Conservation (phyloP, 75 land plant species). For the Pseudotsuga menziesii region DNA sequence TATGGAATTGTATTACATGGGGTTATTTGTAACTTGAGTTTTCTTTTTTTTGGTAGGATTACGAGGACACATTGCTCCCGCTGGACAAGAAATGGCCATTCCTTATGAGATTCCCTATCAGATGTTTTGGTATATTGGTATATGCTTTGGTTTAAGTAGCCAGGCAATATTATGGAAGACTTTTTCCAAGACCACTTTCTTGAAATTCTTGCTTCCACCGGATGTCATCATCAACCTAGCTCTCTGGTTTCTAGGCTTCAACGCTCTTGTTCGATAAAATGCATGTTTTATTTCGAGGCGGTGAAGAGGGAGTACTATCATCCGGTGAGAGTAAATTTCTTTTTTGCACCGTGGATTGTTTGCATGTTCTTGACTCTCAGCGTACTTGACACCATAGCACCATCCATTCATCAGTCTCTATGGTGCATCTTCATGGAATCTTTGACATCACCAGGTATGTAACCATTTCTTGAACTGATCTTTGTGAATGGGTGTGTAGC, state of each 20-base stretch:
- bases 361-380: slow-evolving; percentile 79
- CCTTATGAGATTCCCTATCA: slow-evolving; percentile 87
- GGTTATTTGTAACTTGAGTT: no score
- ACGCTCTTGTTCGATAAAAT: slow-evolving; percentile 45
- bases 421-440: slow-evolving; percentile 78
- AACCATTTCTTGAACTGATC: no score
- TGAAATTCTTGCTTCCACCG: slow-evolving; percentile 47
- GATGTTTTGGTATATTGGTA: slow-evolving; percentile 78
- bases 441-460: no score
- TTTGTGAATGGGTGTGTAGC: no score
- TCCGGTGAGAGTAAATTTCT: slow-evolving; percentile 88
- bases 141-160: slow-evolving; percentile 81
- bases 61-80: slow-evolving; percentile 70
- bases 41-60: slow-evolving; percentile 37
- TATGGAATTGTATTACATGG: no score
- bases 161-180: slow-evolving; percentile 77
- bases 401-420: slow-evolving; percentile 36
- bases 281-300: slow-evolving; percentile 73
- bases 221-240: slow-evolving; percentile 45
- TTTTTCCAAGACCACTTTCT: slow-evolving; percentile 47
- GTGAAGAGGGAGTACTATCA: slow-evolving; percentile 81
- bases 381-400: slow-evolving; percentile 30
- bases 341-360: slow-evolving; percentile 89
- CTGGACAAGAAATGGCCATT: slow-evolving; percentile 85
- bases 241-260: slow-evolving; percentile 67